phyloP scores from a whole-genome alignment of 768 basidiomycete species.

The Boletus insuetus region DNA sequence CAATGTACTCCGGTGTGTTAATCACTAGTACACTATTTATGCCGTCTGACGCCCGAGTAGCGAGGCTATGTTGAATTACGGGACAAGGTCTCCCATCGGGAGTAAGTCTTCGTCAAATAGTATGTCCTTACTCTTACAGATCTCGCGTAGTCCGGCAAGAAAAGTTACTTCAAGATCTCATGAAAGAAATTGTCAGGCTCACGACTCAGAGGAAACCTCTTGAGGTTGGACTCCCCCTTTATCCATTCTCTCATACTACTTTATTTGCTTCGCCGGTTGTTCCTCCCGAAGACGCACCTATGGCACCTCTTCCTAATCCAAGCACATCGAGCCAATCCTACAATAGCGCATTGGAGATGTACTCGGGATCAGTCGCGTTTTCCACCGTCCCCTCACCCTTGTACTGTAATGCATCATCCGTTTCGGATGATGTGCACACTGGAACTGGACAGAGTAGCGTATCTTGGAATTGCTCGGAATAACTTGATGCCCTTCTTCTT shows the following conservation, averaged over 20 bases:
- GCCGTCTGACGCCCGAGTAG: slow-evolving; percentile 35
- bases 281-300: slow-evolving; percentile 27
- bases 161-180: slow-evolving; percentile 73
- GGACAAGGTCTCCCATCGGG: slow-evolving; percentile 76
- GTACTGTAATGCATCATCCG: slow-evolving; percentile 7
- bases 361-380: slow-evolving; percentile 3
- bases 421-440: slow-evolving; percentile 2
- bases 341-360: slow-evolving; percentile 6
- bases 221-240: slow-evolving; percentile 76
- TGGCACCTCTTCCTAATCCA: slow-evolving; percentile 31
- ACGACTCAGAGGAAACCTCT: slow-evolving; percentile 79
- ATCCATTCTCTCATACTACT: slow-evolving; percentile 73
- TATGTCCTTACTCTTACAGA: slow-evolving; percentile 4
- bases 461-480: slow-evolving; percentile 10
- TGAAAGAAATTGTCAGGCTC: slow-evolving; percentile 82
- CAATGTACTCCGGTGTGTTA: slow-evolving; percentile 67
- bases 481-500: background rate
- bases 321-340: slow-evolving; percentile 5
- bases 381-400: background rate
- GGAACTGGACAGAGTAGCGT: slow-evolving; percentile 4
- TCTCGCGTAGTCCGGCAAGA: slow-evolving; percentile 70
- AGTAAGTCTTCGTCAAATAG: slow-evolving; percentile 46
- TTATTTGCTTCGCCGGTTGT: slow-evolving; percentile 54
- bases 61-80: slow-evolving; percentile 82
- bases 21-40: background rate